Evolutionary conservation across 257 asterid species (phyloP).

Genomic region (Solanum dulcamara): DNA sequence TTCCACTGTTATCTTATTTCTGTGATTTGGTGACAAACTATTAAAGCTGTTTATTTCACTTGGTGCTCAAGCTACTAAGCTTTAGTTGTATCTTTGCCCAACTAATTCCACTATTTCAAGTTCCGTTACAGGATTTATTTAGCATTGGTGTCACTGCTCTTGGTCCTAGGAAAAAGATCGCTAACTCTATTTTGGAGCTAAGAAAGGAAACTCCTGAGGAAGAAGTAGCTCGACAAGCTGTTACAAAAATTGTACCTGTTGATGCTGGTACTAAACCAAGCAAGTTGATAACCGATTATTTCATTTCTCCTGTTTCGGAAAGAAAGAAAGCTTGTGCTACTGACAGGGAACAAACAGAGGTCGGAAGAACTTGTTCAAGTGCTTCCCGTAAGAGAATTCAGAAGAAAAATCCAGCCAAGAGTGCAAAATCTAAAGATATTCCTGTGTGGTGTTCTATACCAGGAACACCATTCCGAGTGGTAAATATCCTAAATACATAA

Average conservation of each 20-base stretch:
- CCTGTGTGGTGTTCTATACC: conserved; percentile 86
- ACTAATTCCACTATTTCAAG: not conserved
- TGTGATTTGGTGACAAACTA: not conserved
- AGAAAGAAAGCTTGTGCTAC: conserved; percentile 20
- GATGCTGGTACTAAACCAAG: conserved; percentile 21
- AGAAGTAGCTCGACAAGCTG: conserved; percentile 27
- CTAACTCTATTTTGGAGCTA: conserved; percentile 49
- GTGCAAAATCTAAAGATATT: conserved; percentile 47
- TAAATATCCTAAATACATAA: conserved; percentile 10
- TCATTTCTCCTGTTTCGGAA: conserved; percentile 34
- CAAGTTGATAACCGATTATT: conserved; percentile 83
- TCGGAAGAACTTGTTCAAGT: conserved; percentile 14
- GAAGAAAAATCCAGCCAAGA: conserved; percentile 29
- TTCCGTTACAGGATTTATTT: conserved; percentile 53
- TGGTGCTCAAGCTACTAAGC: not conserved
- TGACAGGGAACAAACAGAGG: conserved; percentile 20
- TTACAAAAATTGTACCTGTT: conserved; percentile 19
- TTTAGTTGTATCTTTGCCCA: not conserved
- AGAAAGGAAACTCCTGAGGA: conserved; percentile 20
- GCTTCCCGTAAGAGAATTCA: conserved; percentile 15
- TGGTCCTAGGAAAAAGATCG: conserved; percentile 86
- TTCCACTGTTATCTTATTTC: not conserved
- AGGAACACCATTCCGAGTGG: conserved; percentile 90
- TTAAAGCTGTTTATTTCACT: not conserved
- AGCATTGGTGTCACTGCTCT: conserved; percentile 74